Evolutionary conservation across 1,284 basidiomycete genomes (phyloP), one percentile per base, ranked within the genome.

Genomic region (Cutaneotrichosporon spelunceum): DNA sequence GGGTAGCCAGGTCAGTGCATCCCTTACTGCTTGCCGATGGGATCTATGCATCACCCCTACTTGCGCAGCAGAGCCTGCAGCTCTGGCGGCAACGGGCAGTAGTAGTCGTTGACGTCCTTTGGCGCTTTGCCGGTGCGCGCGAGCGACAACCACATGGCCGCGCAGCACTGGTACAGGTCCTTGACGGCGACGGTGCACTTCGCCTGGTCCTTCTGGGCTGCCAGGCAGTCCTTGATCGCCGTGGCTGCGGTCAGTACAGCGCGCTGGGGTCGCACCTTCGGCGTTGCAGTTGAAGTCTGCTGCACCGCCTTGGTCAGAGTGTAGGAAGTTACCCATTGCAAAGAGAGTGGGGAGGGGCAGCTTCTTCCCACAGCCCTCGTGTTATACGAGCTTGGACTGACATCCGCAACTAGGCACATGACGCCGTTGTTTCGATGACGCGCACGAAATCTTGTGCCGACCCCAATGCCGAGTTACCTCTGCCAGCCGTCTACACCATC

Each of bases 161-260:
- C 58, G 54, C 76, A 78, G 66, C 76, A 78, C 54, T 56, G 45
- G 65, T 78, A 78, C 27, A 78, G 69, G 10, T 62, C 59, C n/a
- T 64, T 58, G 11, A 78, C 68, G 52, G 67, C 65, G 19, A 58
- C 49, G 23, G 63, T 45, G 59, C 76, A 78, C 61, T 70, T 71
- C 23, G 63, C 50, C 55, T 75, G 71, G 68, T 72, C 63, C 61
- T 72, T 74, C 55, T 70, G 69, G 23, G 59, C 60, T 8, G 59
- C 47, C 21, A 78, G 66, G 63, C 76, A 78, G 27, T 66, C 60
- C 57, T 75, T 72, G 60, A 78, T 78, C 2, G 70, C 74, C 60
- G 74, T 74, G 8, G 74, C 76, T 77, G 59, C 23, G 9, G 56
- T 53, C 16, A 56, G 62, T 34, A 16, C 23, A 6, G 23, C 21